These are phyloP conservation scores for rapeseed (Brassica napus) DNA, from an alignment of 345 rosid species.

Conservation along the genomic window Da-Ae NC_063446.1:26036501-26037000, in stretches of 20 bases:
- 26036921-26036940: slow-evolving; percentile 70
- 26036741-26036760: slow-evolving; percentile 42
- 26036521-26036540: slow-evolving; percentile 76
- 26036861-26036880: slow-evolving; percentile 67
- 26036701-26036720: slow-evolving; percentile 70
- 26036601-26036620: background rate
- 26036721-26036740: slow-evolving; percentile 78
- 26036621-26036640: background rate
- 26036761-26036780: background rate
- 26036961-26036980: background rate
- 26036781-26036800: background rate
- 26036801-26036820: background rate
- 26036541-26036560: slow-evolving; percentile 87
- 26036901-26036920: slow-evolving; percentile 87
- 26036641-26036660: slow-evolving; percentile 62
- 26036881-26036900: slow-evolving; percentile 90
- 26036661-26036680: slow-evolving; percentile 89
- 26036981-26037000: background rate
- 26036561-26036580: slow-evolving; percentile 49
- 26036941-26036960: background rate
- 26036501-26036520: slow-evolving; percentile 76
- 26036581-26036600: background rate
- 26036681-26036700: slow-evolving; percentile 85
- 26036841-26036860: slow-evolving; percentile 96
- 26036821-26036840: slow-evolving; percentile 50